Conservation (phyloP, 345 rosid genomes). For the Eucalyptus pauciflora region DNA sequence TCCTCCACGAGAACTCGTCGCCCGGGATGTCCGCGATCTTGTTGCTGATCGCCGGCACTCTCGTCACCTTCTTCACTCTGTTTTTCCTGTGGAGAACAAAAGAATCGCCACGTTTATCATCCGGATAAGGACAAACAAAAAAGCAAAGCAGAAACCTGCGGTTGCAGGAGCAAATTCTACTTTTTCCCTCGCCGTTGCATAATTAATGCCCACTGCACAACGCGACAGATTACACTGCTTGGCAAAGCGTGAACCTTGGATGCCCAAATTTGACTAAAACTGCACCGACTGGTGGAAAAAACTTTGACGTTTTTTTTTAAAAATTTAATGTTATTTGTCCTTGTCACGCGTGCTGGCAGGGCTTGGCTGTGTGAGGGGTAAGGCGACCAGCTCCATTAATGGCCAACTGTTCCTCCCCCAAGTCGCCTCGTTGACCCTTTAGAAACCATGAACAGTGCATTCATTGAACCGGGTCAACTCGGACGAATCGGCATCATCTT, state of each 20-base stretch:
- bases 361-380: neutral
- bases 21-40: slow-evolving; percentile 93
- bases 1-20: slow-evolving; percentile 92
- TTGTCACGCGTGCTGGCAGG: slow-evolving; percentile 14
- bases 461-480: neutral
- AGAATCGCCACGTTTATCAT: neutral
- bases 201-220: neutral
- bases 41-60: slow-evolving; percentile 83
- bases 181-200: neutral
- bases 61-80: slow-evolving; percentile 55
- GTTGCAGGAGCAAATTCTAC: neutral
- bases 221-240: neutral
- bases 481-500: neutral
- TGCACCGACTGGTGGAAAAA: neutral
- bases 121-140: neutral
- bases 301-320: neutral
- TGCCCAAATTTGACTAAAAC: neutral
- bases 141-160: neutral
- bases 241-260: neutral
- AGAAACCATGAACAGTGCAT: neutral
- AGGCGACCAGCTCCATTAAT: neutral
- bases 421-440: slow-evolving; percentile 10
- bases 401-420: neutral
- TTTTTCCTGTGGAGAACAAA: slow-evolving; percentile 34
- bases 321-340: neutral